Conservation (phyloP, 345 rosid species). For the Noccaea bulbosa region DNA sequence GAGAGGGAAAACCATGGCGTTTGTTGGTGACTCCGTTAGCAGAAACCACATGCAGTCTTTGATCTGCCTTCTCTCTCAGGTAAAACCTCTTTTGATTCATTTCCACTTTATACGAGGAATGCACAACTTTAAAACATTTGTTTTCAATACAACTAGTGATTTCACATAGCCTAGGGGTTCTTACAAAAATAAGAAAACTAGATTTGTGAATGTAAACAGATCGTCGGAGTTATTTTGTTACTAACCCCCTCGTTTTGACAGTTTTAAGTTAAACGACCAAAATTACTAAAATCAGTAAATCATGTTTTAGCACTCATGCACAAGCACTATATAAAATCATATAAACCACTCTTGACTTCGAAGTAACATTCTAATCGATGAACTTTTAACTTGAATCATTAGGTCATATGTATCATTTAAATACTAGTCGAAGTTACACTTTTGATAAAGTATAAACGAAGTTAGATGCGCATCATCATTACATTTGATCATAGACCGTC, state of each 20-base stretch:
- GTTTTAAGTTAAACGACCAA: neutral
- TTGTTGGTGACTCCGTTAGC: constrained; percentile 87
- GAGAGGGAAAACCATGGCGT: constrained; percentile 78
- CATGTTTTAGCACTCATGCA: constrained; percentile 11
- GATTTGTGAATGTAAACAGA: neutral
- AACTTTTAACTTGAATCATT: constrained; percentile 35
- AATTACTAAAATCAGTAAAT: neutral
- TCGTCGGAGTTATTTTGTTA: neutral
- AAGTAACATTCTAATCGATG: constrained; percentile 39
- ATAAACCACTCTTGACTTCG: constrained; percentile 39
- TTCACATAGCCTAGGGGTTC: neutral
- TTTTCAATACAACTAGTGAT: neutral
- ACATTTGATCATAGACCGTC: constrained; percentile 2
- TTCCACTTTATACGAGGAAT: no score
- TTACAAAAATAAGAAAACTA: neutral
- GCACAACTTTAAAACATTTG: neutral
- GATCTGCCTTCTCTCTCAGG: constrained; percentile 92
- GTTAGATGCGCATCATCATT: constrained; percentile 31
- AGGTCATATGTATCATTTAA: constrained; percentile 10
- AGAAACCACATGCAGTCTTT: constrained; percentile 97
- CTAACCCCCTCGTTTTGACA: neutral
- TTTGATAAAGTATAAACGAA: constrained; percentile 31
- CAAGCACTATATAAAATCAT: constrained; percentile 3
- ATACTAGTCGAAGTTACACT: constrained; percentile 27
- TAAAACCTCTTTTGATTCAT: constrained; percentile 26